These are phyloP conservation scores for Cordyceps fumosorosea DNA, from an alignment of 2,329 filamentous ascomycete genomes.

Conservation along the genomic window DNA sequence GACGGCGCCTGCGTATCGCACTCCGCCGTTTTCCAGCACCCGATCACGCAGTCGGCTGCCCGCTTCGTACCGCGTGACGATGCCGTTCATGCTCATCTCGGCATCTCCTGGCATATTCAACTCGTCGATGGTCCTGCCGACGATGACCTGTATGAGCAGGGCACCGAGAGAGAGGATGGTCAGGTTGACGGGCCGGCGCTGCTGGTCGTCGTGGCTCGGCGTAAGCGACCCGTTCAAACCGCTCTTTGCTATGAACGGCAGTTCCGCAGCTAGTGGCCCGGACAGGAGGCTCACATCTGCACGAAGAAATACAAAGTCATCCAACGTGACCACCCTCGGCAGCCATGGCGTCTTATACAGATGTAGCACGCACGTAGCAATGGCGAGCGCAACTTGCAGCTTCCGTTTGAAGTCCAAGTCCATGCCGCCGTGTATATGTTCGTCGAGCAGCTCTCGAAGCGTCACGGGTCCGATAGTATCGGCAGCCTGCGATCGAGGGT, in stretches of 20 bases:
- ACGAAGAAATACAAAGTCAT: slow-evolving; percentile 9
- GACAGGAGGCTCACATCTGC: not conserved
- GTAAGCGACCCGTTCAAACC: too few relatives aligned
- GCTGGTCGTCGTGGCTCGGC: not conserved
- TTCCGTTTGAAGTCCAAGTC: not conserved
- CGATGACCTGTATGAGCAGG: not conserved
- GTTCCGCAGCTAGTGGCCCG: not conserved
- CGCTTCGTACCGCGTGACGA: not conserved
- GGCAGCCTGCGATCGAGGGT: not conserved
- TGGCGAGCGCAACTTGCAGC: slow-evolving; percentile 1
- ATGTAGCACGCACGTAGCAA: slow-evolving; percentile 1
- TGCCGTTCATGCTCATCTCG: not conserved
- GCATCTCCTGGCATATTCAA: not conserved
- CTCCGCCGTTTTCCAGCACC: not conserved
- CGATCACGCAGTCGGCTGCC: not conserved
- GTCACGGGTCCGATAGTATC: not conserved
- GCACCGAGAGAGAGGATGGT: not conserved
- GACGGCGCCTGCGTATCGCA: not conserved
- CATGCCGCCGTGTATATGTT: not conserved
- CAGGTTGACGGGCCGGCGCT: not conserved
- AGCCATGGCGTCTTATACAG: slow-evolving; percentile 12
- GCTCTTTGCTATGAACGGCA: not conserved
- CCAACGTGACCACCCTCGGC: not conserved
- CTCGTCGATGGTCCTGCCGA: not conserved
- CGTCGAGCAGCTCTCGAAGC: not conserved